These are phyloP conservation scores for Mycena latifolia DNA, from an alignment of 768 basidiomycete genomes.

Conservation along the genomic window DNA sequence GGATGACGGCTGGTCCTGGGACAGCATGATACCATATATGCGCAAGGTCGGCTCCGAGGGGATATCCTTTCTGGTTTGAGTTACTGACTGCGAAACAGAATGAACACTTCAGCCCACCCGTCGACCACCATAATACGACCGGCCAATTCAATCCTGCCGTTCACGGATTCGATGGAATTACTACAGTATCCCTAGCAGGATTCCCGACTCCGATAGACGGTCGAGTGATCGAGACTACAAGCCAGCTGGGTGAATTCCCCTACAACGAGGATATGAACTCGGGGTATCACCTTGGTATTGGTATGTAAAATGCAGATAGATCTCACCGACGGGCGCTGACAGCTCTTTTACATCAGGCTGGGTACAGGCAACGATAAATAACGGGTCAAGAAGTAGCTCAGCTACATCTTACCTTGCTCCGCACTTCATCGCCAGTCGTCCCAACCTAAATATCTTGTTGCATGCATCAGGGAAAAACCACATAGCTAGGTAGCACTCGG, in stretches of 20 bases:
- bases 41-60: no score
- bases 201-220: constrained; percentile 38
- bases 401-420: no score
- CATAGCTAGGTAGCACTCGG: no score
- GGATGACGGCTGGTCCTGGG: no score
- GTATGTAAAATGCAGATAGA: no score
- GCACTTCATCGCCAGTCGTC: no score
- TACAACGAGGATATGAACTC: constrained; percentile 35
- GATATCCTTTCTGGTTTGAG: background rate
- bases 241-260: constrained; percentile 32
- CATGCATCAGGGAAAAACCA: no score
- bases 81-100: constrained; percentile 34
- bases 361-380: constrained; percentile 37
- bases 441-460: no score
- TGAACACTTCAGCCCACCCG: constrained; percentile 42
- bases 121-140: constrained; percentile 44
- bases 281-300: constrained; percentile 25
- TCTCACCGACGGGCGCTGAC: background rate
- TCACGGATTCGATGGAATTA: constrained; percentile 42
- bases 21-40: no score
- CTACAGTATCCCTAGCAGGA: constrained; percentile 37
- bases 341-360: constrained; percentile 28
- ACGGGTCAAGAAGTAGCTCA: no score
- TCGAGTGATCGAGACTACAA: constrained; percentile 39
- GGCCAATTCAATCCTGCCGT: no score